Evolutionary conservation across 1,139 yeast genomes (phyloP), one percentile per base, ranked within the genome.

Genomic region (Candida albicans): DNA sequence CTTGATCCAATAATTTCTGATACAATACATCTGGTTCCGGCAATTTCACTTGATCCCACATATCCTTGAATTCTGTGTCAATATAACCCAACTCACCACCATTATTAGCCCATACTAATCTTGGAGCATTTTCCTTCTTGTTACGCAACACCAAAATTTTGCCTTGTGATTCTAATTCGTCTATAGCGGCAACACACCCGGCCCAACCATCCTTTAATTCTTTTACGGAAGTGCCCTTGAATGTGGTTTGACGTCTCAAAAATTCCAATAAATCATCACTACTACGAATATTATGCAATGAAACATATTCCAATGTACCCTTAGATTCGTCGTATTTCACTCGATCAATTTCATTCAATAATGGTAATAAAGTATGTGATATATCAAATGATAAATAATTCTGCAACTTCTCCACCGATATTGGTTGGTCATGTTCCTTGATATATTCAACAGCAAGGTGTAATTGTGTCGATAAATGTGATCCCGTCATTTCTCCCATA

Each of bases 181-280:
- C 82, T 26, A 93, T 81, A 0, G 95, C 87, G 6, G 79, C 81
- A 38, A 85, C 64, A 61, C 96, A 91, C n/a, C 91, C 95, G 41
- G 87, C 79, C 99, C 99, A 95, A 15, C 99, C 99, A 60, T 95
- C 99, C 57, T 84, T 85, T 47, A 95, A 73, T 57, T 91, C 96
- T 58, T 88, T 88, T 27, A 93, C 96, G 0, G 90, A 73, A 1
- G 87, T 77, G 2, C 99, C 99, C 58, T 84, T 88, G 62, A 88
- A 90, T 2, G 96, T 88, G 1, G 87, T 84, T 65, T 90, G 97
- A 22, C 83, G 74, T 55, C 91, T 77, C 47, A 95, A 72, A 53
- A 84, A 86, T 47, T 81, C 75, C 44, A 95, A 63, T 49, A 95
- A 70, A 51, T 89, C 96, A 45, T 83, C 87, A 3, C 85, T 86